Evolutionary conservation across 1,284 basidiomycete genomes (phyloP), one percentile per base, ranked within the genome.

Genomic region (Tremellales sp.): DNA sequence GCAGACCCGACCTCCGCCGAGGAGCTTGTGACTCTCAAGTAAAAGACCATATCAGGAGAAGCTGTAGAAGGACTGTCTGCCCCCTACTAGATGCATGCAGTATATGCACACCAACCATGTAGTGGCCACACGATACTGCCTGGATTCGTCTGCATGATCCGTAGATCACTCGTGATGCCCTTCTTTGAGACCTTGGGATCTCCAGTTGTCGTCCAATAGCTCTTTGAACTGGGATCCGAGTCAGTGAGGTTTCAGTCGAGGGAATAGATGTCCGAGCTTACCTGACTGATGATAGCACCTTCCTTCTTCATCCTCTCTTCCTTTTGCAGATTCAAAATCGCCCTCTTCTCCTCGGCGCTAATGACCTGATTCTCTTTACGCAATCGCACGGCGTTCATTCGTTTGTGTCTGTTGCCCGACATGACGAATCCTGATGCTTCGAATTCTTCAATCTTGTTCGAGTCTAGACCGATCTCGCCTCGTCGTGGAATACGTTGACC

Each of bases 281-380:
- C 33, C 72, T 89, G 87, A 31, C 64, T 65, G 29, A 80, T 74
- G 52, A 80, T 79, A 62, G 78, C 70, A 17, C 77, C 76, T 61
- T 98, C 94, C 70, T 90, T 83, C 74, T 91, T 83, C 65, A 86
- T 83, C 73, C 87, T 83, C 76, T 97, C 93, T 75, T 97, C 93
- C 67, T 81, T 87, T 75, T 96, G 90, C 73, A 94, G 68, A 75
- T 93, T 92, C 64, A 97, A 71, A 51, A 97, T 90, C 22, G 89
- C 88, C 39, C 92, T 78, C 78, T 97, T 96, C 79, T 98, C 94
- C 76, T 97, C 94, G 1, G 93, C 92, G 61, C 86, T 90, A 70
- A 97, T 94, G 53, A 98, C 92, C 76, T 98, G 94, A 76, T 97
- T 96, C 79, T 98, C 94, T 80, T 97, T 73, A 64, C 94, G 79